These are phyloP conservation scores for Pyricularia pennisetigena DNA, from an alignment of 2,329 filamentous ascomycete genomes.

Conservation along the genomic window DNA sequence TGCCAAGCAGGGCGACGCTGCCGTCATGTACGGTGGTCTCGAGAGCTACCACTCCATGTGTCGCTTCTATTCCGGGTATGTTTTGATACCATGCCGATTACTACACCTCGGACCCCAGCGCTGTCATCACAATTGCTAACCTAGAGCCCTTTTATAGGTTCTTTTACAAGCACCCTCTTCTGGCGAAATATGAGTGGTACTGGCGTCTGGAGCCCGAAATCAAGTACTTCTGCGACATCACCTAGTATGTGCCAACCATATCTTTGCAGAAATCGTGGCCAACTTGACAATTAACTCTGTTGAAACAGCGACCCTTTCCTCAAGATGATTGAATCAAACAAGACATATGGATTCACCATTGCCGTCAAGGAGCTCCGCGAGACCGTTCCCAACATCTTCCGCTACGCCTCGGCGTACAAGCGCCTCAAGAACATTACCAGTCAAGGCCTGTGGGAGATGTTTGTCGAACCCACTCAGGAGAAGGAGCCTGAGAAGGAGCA, in stretches of 20 bases:
- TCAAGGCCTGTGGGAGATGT: slow-evolving; percentile 98
- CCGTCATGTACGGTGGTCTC: slow-evolving; percentile 98
- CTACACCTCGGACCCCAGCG: not conserved
- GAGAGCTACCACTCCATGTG: slow-evolving; percentile 99
- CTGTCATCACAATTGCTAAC: not conserved
- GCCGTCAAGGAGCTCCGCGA: slow-evolving; percentile 96
- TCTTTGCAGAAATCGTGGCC: not conserved
- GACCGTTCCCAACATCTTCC: slow-evolving; percentile 96
- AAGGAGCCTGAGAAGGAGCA: slow-evolving; percentile 47
- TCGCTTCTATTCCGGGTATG: slow-evolving; percentile 93
- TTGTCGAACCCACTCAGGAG: slow-evolving; percentile 68
- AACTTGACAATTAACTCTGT: slow-evolving; percentile 11
- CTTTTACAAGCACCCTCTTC: slow-evolving; percentile 93
- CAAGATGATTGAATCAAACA: slow-evolving; percentile 88
- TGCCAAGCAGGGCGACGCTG: slow-evolving; percentile 88
- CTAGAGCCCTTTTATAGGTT: slow-evolving; percentile 39
- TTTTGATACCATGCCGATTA: slow-evolving; percentile 8
- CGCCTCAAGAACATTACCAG: slow-evolving; percentile 82
- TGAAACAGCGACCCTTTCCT: slow-evolving; percentile 74
- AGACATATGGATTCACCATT: slow-evolving; percentile 98
- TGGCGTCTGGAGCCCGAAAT: slow-evolving; percentile 99
- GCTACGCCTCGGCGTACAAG: slow-evolving; percentile 97
- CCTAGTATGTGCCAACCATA: slow-evolving; percentile 56
- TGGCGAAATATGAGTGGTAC: slow-evolving; percentile 98
- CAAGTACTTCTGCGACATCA: slow-evolving; percentile 99